A percentile compares a stretch with the other conserved stretches of the same genome.
Evolutionary conservation across 495 filamentous ascomycete genomes (phyloP).

Genomic region (Evernia prunastri): DNA sequence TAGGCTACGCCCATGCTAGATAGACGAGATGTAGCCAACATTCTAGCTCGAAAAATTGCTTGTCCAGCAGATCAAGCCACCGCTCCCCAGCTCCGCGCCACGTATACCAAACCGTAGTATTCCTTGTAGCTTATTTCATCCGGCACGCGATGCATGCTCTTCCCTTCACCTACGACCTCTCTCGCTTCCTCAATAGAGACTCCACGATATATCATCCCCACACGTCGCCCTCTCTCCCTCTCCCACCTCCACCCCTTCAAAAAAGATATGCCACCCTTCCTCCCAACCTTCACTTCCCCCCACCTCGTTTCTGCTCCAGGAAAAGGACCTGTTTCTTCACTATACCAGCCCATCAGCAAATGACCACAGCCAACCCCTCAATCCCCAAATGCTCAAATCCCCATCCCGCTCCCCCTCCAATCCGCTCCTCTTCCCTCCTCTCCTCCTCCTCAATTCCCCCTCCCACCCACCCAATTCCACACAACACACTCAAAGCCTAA

Average conservation of each 20-base stretch:
- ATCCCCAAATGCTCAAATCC: background rate
- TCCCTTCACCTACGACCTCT: background rate
- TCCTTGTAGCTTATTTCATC: too few species aligned
- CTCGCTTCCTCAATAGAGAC: too few species aligned
- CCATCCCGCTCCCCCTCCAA: background rate
- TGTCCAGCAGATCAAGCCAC: background rate
- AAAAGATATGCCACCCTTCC: background rate
- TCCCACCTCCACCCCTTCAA: background rate
- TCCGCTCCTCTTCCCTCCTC: background rate
- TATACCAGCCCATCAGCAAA: conserved; percentile 27
- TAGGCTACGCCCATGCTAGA: background rate
- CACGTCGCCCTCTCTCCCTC: background rate
- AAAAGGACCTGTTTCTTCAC: conserved; percentile 88
- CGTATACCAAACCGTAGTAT: background rate
- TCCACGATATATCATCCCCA: background rate
- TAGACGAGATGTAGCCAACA: background rate
- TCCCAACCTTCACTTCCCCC: conserved; percentile 32
- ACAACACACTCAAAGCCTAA: too few species aligned
- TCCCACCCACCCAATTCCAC: too few species aligned
- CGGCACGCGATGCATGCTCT: background rate
- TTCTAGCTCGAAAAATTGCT: background rate
- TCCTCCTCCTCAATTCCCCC: background rate
- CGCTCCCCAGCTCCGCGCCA: background rate
- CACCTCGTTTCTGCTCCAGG: conserved; percentile 74
- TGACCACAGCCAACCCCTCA: background rate